Evolutionary conservation across 148 eudicot species (phyloP).

Genomic region (Talinum fruticosum): DNA sequence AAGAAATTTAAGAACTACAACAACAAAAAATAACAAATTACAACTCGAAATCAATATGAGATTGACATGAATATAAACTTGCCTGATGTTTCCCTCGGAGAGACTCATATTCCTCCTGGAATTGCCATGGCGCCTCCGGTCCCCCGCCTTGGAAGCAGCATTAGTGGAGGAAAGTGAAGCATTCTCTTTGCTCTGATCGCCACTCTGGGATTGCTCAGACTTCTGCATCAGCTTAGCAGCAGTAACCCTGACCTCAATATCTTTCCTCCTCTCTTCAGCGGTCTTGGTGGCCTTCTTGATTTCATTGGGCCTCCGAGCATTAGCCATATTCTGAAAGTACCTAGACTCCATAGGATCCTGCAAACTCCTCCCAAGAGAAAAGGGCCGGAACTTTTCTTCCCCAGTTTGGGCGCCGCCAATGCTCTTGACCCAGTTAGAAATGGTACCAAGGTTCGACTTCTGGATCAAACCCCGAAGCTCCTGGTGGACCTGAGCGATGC

Average conservation of each 20-base stretch:
- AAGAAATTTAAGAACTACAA: no score
- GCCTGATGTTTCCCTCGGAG: constrained; percentile 71
- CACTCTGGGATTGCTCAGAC: constrained; percentile 35
- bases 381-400: constrained; percentile 66
- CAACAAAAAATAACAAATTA: neutral
- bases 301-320: constrained; percentile 56
- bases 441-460: constrained; percentile 67
- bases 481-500: constrained; percentile 46
- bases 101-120: constrained; percentile 45
- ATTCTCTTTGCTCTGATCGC: constrained; percentile 35
- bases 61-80: neutral
- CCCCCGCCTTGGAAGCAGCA: constrained; percentile 44
- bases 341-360: constrained; percentile 83
- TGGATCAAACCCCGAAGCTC: constrained; percentile 58
- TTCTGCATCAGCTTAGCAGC: constrained; percentile 91
- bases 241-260: constrained; percentile 87
- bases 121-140: constrained; percentile 53
- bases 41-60: neutral
- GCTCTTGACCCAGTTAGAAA: constrained; percentile 79
- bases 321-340: constrained; percentile 28
- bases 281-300: constrained; percentile 87
- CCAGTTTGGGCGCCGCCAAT: constrained; percentile 51
- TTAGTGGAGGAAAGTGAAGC: constrained; percentile 16
- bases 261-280: constrained; percentile 77
- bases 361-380: constrained; percentile 51